Evolutionary conservation across 2,329 filamentous ascomycete genomes (phyloP).

Genomic region (Fusarium ramigenum): DNA sequence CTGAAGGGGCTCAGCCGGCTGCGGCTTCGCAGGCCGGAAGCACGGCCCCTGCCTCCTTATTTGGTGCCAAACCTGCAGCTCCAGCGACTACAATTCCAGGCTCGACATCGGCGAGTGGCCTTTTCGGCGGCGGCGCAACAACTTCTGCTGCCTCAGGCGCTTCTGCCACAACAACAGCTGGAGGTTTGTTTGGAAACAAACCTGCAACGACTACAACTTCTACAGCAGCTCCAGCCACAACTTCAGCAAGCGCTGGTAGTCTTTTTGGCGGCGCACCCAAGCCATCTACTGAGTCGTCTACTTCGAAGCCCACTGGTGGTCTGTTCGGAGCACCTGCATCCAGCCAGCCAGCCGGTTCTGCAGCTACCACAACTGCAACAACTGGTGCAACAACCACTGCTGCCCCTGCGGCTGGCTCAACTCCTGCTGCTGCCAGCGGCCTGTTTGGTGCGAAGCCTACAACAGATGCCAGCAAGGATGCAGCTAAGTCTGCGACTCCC

Average conservation of each 20-base stretch:
- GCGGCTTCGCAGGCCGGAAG: constrained; percentile 31
- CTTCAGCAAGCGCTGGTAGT: constrained; percentile 35
- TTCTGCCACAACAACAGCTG: constrained; percentile 43
- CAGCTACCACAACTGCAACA: constrained; percentile 42
- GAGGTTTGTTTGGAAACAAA: constrained; percentile 48
- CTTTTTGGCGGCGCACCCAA: constrained; percentile 41
- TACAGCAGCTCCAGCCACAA: constrained; percentile 41
- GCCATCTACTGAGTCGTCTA: constrained; percentile 31
- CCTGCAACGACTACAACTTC: constrained; percentile 42
- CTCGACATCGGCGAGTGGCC: constrained; percentile 48
- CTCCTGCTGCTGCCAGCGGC: constrained; percentile 45
- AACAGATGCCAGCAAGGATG: constrained; percentile 44
- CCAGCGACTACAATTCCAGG: constrained; percentile 46
- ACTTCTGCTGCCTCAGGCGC: constrained; percentile 43
- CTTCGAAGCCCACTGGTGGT: constrained; percentile 38
- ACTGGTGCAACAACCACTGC: constrained; percentile 35
- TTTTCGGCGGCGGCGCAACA: constrained; percentile 48
- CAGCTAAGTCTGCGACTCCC: constrained; percentile 43
- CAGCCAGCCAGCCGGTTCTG: constrained; percentile 32
- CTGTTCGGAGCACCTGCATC: constrained; percentile 41
- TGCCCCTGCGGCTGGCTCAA: constrained; percentile 42
- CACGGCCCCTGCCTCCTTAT: constrained; percentile 47
- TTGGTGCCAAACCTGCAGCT: constrained; percentile 53
- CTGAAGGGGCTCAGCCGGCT: constrained; percentile 37
- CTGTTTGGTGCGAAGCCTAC: constrained; percentile 50